Conservation (phyloP, 2,329 filamentous ascomycete genomes). For the Phaeosphaeriaceae sp. region DNA sequence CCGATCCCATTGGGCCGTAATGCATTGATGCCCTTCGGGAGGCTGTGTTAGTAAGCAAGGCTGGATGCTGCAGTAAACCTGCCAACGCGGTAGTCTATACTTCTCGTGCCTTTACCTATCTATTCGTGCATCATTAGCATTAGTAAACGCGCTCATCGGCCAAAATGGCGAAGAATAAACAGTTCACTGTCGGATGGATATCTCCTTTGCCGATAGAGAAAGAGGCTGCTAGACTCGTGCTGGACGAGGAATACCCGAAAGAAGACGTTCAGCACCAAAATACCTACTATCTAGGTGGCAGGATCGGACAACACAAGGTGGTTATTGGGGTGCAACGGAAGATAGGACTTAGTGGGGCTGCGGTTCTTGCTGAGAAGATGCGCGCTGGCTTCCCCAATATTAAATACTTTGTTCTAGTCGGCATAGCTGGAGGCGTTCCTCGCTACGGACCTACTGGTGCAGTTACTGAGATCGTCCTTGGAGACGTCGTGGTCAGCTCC, state of each 20-base stretch:
- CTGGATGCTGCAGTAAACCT: too few species aligned
- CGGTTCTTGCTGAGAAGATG: conserved; percentile 18
- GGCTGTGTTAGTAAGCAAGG: too few species aligned
- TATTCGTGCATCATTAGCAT: too few species aligned
- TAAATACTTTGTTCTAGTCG: conserved; percentile 21
- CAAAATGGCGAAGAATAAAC: conserved; percentile 11
- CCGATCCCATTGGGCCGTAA: too few species aligned
- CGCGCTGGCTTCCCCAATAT: conserved; percentile 16
- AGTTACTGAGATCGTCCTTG: conserved; percentile 21
- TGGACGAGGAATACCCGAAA: conserved; percentile 33
- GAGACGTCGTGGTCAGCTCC: conserved; percentile 28
- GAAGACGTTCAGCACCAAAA: conserved; percentile 7
- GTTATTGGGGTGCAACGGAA: conserved; percentile 12
- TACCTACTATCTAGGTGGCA: conserved; percentile 11
- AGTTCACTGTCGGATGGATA: conserved; percentile 44
- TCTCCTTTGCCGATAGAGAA: conserved; percentile 41
- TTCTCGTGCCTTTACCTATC: too few species aligned
- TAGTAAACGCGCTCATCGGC: too few species aligned
- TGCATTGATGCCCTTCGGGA: too few species aligned
- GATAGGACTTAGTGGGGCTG: conserved; percentile 6
- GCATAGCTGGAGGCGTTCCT: conserved; percentile 29
- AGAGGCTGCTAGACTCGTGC: conserved; percentile 34
- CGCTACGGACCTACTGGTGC: conserved; percentile 19
- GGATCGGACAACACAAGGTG: conserved; percentile 16
- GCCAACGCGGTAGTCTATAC: too few species aligned